Evolutionary conservation across 2,329 filamentous ascomycete species (phyloP).

Genomic region (Mycosphaerella arachidis): DNA sequence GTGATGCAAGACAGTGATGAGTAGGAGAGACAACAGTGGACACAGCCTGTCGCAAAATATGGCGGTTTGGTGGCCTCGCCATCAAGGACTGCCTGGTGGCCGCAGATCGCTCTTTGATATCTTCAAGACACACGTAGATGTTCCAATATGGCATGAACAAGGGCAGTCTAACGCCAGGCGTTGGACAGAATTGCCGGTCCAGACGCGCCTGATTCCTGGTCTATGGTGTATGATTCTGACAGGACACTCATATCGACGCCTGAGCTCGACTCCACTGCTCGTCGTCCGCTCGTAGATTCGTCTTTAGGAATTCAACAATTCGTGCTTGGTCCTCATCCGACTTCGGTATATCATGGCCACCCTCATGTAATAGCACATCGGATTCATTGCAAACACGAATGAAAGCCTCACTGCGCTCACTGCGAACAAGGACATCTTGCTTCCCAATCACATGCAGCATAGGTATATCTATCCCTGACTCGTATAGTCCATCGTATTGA

Average conservation of each 20-base stretch:
- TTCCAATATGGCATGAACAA: no score
- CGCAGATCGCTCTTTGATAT: no score
- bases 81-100: no score
- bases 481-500: constrained; percentile 20
- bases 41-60: no score
- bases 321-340: constrained; percentile 12
- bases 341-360: constrained; percentile 23
- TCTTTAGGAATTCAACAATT: constrained; percentile 16
- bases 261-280: neutral
- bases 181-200: no score
- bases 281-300: neutral
- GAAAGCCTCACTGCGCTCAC: constrained; percentile 20
- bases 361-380: constrained; percentile 13
- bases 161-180: no score
- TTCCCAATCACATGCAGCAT: constrained; percentile 21
- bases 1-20: no score
- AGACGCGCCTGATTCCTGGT: neutral
- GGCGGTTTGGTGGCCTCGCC: no score
- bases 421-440: constrained; percentile 16
- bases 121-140: no score
- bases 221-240: neutral
- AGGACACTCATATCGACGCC: constrained; percentile 6
- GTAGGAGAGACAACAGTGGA: no score
- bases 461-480: constrained; percentile 17
- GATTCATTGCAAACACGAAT: constrained; percentile 14